phyloP scores from a whole-genome alignment of 257 asterid genomes.

The Solanum tarijense region DNA sequence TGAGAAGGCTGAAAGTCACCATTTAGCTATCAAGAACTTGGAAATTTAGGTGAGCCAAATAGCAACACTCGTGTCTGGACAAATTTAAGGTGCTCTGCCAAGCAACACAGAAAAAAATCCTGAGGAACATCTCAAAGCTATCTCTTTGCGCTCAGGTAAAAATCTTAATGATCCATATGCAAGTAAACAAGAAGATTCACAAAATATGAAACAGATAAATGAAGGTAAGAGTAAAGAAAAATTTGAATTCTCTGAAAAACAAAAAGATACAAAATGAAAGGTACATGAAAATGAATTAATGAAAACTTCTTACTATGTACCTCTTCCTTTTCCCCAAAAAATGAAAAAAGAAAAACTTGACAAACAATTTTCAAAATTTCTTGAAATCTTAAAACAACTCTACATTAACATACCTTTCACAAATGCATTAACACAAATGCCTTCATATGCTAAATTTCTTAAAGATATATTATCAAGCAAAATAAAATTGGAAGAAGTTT shows the following conservation, averaged over 20 bases:
- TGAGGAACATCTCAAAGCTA: not conserved
- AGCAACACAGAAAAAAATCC: too few species aligned
- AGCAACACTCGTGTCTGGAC: too few species aligned
- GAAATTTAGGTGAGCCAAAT: too few species aligned
- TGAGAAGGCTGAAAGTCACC: too few species aligned
- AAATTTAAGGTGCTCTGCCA: too few species aligned
- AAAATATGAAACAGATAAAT: not conserved
- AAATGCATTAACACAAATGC: not conserved
- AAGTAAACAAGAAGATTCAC: not conserved
- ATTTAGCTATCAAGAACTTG: too few species aligned
- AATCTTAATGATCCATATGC: not conserved
- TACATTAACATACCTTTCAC: not conserved
- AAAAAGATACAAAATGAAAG: not conserved
- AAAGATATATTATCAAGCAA: not conserved
- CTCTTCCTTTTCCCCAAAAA: not conserved
- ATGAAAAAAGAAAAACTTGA: not conserved
- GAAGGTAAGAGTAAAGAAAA: not conserved
- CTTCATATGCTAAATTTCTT: not conserved
- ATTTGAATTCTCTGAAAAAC: not conserved
- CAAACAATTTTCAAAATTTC: not conserved
- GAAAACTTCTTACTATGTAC: not conserved
- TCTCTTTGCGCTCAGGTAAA: not conserved
- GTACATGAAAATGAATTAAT: not conserved
- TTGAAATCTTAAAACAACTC: not conserved
- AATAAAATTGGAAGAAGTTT: not conserved